These are phyloP conservation scores for Akebia trifoliata DNA, from an alignment of 164 flowering plant genomes.

Conservation along the genomic window DNA sequence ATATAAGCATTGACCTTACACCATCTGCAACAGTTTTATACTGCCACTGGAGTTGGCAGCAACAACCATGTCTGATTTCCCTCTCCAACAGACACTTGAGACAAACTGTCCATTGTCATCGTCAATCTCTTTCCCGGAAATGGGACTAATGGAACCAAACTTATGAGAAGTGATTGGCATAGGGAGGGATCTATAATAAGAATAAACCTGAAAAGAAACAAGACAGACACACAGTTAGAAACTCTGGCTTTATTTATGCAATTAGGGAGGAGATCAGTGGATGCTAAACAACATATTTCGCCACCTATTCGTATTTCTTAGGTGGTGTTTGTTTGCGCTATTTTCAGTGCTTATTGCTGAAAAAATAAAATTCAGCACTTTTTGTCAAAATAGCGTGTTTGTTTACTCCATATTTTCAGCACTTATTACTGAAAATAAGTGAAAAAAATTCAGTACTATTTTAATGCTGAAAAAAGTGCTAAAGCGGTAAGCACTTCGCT, in stretches of 20 bases:
- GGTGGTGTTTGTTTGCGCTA: no score
- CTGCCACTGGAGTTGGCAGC: conserved; percentile 91
- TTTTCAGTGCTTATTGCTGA: no score
- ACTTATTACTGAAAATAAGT: no score
- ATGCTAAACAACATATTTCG: no score
- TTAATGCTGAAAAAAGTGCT: no score
- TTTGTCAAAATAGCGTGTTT: no score
- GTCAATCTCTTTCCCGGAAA: conserved; percentile 77
- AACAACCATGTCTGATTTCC: conserved; percentile 68
- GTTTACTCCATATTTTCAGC: no score
- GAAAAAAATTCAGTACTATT: no score
- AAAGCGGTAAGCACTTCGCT: no score
- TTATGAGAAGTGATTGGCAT: conserved; percentile 89
- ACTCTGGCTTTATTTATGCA: background rate
- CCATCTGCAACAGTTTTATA: conserved; percentile 77
- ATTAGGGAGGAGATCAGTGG: no score
- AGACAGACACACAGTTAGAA: background rate
- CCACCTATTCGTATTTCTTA: background rate
- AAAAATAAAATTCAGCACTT: no score
- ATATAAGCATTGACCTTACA: conserved; percentile 27
- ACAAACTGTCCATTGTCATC: conserved; percentile 88
- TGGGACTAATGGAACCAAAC: conserved; percentile 85
- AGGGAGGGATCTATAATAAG: conserved; percentile 78
- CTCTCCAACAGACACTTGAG: conserved; percentile 93
- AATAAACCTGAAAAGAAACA: conserved; percentile 57